Evolutionary conservation across 163 green algal species (phyloP).

Genomic region (Chlamydomonas reinhardtii): DNA sequence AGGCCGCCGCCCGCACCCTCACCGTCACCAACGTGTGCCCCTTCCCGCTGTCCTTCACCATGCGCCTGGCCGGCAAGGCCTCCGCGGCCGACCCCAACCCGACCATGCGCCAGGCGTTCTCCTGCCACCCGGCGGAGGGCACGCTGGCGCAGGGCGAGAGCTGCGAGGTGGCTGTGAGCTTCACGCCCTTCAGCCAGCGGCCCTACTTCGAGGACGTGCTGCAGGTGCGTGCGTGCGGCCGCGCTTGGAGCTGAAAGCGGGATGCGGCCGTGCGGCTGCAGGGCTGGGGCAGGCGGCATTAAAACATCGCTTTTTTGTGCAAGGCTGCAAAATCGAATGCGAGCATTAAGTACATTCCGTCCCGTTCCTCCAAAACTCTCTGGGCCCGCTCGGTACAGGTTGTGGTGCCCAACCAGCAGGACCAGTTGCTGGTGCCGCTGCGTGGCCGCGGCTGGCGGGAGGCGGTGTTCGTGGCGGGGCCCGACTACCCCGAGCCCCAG

Average conservation of each 20-base stretch:
- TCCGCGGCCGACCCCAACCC: constrained; percentile 50
- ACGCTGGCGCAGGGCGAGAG: constrained; percentile 60
- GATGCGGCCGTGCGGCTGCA: background rate
- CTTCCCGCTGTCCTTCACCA: constrained; percentile 66
- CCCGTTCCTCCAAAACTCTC: background rate
- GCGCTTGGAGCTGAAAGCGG: no score
- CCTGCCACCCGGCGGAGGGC: constrained; percentile 50
- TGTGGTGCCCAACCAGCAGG: constrained; percentile 66
- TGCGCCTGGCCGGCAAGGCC: background rate
- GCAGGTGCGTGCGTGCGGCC: constrained; percentile 9
- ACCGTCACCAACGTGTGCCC: constrained; percentile 70
- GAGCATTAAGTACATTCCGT: no score
- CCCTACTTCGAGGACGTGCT: constrained; percentile 63
- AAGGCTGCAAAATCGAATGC: no score
- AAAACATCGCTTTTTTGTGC: no score
- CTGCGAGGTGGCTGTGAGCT: constrained; percentile 51
- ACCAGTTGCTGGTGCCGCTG: constrained; percentile 59
- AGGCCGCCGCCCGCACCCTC: constrained; percentile 49
- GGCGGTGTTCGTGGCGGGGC: constrained; percentile 55
- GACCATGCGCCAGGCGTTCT: constrained; percentile 43
- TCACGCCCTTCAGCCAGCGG: constrained; percentile 55
- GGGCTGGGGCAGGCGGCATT: no score
- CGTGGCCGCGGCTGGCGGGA: constrained; percentile 60
- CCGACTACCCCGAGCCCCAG: constrained; percentile 46
- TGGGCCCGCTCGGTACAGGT: constrained; percentile 6